phyloP scores from a whole-genome alignment of 2,329 filamentous ascomycete species.

The Gliomastix tumulicola region DNA sequence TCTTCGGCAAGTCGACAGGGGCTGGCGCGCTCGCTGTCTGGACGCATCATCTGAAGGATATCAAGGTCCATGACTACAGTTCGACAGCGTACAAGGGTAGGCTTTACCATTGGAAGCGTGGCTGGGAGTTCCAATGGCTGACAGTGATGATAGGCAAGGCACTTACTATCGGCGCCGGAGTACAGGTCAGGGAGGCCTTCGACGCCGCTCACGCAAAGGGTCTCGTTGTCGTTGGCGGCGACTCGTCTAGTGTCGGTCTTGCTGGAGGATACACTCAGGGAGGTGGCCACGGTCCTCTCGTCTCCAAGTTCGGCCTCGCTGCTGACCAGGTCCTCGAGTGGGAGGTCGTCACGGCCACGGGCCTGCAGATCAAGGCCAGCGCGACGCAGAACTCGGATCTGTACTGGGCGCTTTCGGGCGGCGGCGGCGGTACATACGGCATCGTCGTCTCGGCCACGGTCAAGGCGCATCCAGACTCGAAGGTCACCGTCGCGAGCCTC shows the following conservation, averaged over 20 bases:
- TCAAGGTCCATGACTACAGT: conserved; percentile 8
- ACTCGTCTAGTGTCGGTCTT: conserved; percentile 41
- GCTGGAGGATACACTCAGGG: conserved; percentile 48
- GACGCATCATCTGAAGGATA: conserved; percentile 30
- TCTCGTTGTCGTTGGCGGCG: conserved; percentile 37
- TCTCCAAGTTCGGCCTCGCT: conserved; percentile 37
- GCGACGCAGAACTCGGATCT: conserved; percentile 41
- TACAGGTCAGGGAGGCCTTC: conserved; percentile 44
- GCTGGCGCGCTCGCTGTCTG: conserved; percentile 26
- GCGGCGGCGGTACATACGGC: conserved; percentile 45
- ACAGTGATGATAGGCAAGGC: conserved; percentile 36
- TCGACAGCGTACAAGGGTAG: conserved; percentile 16
- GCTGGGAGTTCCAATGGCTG: too few relatives aligned
- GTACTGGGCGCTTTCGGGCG: conserved; percentile 57
- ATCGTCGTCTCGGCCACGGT: conserved; percentile 49
- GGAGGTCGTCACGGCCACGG: conserved; percentile 44
- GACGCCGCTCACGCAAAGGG: conserved; percentile 25
- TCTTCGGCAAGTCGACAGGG: conserved; percentile 27
- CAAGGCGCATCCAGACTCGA: conserved; percentile 36
- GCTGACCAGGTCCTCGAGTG: conserved; percentile 46
- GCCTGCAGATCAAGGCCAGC: conserved; percentile 37
- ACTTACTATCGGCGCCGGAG: conserved; percentile 44
- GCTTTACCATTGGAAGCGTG: too few relatives aligned
- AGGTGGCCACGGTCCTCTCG: conserved; percentile 44
- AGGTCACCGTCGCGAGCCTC: conserved; percentile 34